Percentiles rank a stretch among this genome's conserved stretches.
These are phyloP conservation scores for Hypoxylon sp. DNA, from an alignment of 2,329 filamentous ascomycete species.

Conservation along the genomic window DNA sequence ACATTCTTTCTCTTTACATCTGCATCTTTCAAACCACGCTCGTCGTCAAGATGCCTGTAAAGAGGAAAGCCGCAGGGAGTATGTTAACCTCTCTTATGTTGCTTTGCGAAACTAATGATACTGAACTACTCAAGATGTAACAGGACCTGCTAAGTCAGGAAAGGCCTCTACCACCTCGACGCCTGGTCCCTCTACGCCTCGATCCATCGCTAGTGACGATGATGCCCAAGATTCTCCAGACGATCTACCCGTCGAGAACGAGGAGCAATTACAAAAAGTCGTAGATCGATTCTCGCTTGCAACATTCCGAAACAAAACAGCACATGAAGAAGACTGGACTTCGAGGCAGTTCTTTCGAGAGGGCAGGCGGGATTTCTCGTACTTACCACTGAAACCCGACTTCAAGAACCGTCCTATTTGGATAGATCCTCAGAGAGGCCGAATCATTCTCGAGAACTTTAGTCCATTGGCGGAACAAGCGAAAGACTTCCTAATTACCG, in stretches of 20 bases:
- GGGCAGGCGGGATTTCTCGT: conserved; percentile 78
- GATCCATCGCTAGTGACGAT: conserved; percentile 70
- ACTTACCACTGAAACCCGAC: conserved; percentile 86
- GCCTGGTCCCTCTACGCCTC: conserved; percentile 72
- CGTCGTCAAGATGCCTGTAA: conserved; percentile 71
- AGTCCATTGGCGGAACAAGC: conserved; percentile 87
- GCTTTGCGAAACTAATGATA: conserved; percentile 43
- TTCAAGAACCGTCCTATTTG: conserved; percentile 91
- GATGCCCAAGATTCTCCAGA: conserved; percentile 56
- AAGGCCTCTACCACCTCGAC: conserved; percentile 72
- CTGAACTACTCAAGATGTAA: conserved; percentile 59
- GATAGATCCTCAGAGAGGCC: conserved; percentile 89
- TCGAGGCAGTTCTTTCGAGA: conserved; percentile 64
- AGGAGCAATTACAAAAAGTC: conserved; percentile 70
- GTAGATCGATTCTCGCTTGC: conserved; percentile 72
- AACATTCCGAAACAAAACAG: conserved; percentile 64
- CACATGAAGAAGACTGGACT: conserved; percentile 59
- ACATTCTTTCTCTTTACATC: conserved; percentile 19
- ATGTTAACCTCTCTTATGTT: conserved; percentile 48
- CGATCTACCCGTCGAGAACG: conserved; percentile 64
- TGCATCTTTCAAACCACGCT: conserved; percentile 3
- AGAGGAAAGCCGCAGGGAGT: conserved; percentile 76
- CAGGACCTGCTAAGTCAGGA: conserved; percentile 68
- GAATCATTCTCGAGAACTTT: conserved; percentile 95
- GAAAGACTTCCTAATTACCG: conserved; percentile 95